phyloP scores from a whole-genome alignment of 768 basidiomycete genomes.

The Russula compacta region DNA sequence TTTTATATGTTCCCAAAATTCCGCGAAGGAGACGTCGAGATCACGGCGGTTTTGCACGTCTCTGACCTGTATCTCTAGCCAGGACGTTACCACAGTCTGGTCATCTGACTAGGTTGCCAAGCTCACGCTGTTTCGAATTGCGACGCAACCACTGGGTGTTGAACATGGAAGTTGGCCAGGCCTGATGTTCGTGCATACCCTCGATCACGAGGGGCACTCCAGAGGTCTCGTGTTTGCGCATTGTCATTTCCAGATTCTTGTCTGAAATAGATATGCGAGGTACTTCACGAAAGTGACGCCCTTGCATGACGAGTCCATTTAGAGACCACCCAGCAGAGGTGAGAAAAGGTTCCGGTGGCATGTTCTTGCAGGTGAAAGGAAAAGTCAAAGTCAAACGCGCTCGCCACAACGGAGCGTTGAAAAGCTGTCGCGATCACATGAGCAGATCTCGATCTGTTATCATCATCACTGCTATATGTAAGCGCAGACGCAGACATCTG shows the following conservation, averaged over 20 bases:
- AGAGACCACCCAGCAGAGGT: slow-evolving; percentile 40
- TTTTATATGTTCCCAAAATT: slow-evolving; percentile 36
- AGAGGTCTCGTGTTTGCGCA: slow-evolving; percentile 32
- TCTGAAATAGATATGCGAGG: slow-evolving; percentile 31
- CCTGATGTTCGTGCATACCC: slow-evolving; percentile 43
- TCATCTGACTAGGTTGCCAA: not conserved
- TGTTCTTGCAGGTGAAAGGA: not conserved
- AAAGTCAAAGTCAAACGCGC: not conserved
- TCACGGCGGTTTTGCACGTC: slow-evolving; percentile 56
- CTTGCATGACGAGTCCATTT: slow-evolving; percentile 30
- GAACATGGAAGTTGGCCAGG: slow-evolving; percentile 52
- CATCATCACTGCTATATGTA: too few relatives aligned
- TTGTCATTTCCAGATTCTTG: slow-evolving; percentile 17
- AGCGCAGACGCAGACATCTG: too few relatives aligned
- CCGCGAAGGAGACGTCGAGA: slow-evolving; percentile 37
- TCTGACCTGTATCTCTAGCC: slow-evolving; percentile 48
- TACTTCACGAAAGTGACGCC: slow-evolving; percentile 36
- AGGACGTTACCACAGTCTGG: not conserved
- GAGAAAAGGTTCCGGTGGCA: not conserved
- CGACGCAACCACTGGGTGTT: slow-evolving; percentile 43
- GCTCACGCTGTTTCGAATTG: slow-evolving; percentile 23
- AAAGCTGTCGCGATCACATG: slow-evolving; percentile 1
- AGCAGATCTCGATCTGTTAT: not conserved
- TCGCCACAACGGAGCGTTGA: too few relatives aligned
- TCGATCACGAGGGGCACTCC: slow-evolving; percentile 60